Base-by-base conservation (phyloP, 2,329 filamentous ascomycete genomes). In the Colletotrichum spaethianum region DNA sequence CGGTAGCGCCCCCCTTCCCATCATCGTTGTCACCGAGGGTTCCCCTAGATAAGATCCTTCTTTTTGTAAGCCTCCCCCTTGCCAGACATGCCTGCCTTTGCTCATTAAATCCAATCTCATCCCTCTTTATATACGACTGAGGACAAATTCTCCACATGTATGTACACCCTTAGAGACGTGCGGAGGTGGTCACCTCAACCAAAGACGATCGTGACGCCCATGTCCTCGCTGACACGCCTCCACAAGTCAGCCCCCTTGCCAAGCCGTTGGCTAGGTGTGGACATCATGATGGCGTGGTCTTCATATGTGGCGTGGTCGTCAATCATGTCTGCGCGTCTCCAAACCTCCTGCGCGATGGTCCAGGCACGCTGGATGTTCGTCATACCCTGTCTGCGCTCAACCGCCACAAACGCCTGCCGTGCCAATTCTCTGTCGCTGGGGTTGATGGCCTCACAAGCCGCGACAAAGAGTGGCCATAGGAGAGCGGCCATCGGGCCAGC, bases 391-490 rank as follows among this genome's bases (percentile, higher is more conserved):
- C 89, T 81, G 64, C 82, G 84, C 70, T 88, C 86, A 11, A 91
- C 83, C 6, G 86, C 86, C 5, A 80, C 78, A 75, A 92, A 92
- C 0, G 88, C 83, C 66, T 82, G 81, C 33, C 83, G 79, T 4
- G 90, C 88, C 23, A 89, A 79, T 7, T 82, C 82, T 20, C 90
- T 82, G 76, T 92, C 90, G 11, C 81, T 82, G 1, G 78, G 75
- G 20, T 78, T 82, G 11, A 83, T 80, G 0, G 90, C 90, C 78
- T 92, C 90, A 76, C 90, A 91, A 1, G 89, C 86, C 2, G 89
- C 88, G 12, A 90, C 89, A 75, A 92, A 92, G 2, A 92, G 81
- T 1, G 90, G 90, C 89, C 90, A 92, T 2, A 92, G 83, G 44
- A 92, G 81, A 2, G 90, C 90, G 1, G 88, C 86, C 88, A 92